Evolutionary conservation across 139 green algal species (phyloP), one percentile per base, ranked within the genome.

Genomic region (Tetradesmus lagerheimii): DNA sequence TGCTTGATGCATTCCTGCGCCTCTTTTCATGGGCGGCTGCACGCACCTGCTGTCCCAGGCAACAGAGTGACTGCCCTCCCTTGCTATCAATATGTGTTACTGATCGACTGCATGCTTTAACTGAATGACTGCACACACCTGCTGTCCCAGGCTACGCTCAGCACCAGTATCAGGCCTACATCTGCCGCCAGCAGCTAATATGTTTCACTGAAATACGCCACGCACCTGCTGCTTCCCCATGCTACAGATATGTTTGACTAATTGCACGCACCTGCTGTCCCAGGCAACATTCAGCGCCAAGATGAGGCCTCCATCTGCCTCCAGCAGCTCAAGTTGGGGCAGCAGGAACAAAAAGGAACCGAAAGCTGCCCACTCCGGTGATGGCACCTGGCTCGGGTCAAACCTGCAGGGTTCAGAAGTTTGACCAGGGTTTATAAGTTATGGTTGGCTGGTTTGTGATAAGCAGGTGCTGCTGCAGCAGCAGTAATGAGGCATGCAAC

Each of bases 291-390:
- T 98, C 80, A 93, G 93, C 5, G 95, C 89, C 88, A 98, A 91
- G 39, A 96, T 39, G 43, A 75, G 84, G 76, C 87, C 91, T 15
- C 90, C 84, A 0, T 88, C 90, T 0, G 86, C 90, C 86, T 98
- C 96, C 34, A 90, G 35, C 34, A 95, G 86, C 91, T 99, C 97
- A 45, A 99, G 2, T 38, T 95, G 92, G 4, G 97, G 97, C 35
- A 99, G 93, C 43, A 97, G 34, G 90, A 98, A 97, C 91, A 90
- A 94, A 92, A 95, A 97, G 38, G 93, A 93, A 18, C 97, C 97
- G 91, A 98, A 98, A 11, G 89, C 87, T 11, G 80, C 62, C 96
- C 95, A 97, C 53, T 97, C 95, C 4, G 91, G 43, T 0, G 81
- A 64, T 2, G 92, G 90, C 29, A 4, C 1, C 47, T 93, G 91